Evolutionary conservation across 768 basidiomycete species (phyloP), one percentile per base, ranked within the genome.

Genomic region (Mycena latifolia): DNA sequence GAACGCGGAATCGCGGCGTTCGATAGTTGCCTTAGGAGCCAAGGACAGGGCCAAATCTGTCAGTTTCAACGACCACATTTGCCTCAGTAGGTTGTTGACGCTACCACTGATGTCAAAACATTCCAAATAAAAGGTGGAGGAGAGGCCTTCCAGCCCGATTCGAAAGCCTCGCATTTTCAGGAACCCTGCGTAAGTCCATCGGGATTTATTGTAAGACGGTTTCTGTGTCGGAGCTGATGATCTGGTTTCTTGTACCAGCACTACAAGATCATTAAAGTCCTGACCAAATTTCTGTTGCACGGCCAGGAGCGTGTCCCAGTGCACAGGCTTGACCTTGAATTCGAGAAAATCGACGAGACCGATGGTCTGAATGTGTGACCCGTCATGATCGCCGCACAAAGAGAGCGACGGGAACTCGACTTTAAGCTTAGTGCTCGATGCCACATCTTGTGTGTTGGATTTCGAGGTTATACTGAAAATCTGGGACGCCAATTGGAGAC

Each of bases 241-340:
- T 28, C 88, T 86, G 14, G 86, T 91, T 72, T 92, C 84, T 66
- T 87, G 85, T 33, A 93, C 81, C 53, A 95, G 75, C 8, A 84
- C 78, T 15, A 95, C 77, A 28, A 95, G 81, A 64, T 96, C 94
- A 67, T 92, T 91, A 77, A 95, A 92, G 77, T 96, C 94, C 71
- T 92, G 90, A 8, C 93, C 94, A 63, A 95, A 95, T 73, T 95
- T 95, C 68, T 93, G 92, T 72, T 95, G 94, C 11, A 96, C 91
- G 6, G 86, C 87, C 3, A 96, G 83, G 5, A 95, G 76, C 6
- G 91, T 92, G 73, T 96, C 95, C 88, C 93, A 90, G 71, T 95
- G 89, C 0, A 88, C 87, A 6, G 93, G 92, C 72, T 92, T 94
- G 63, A 96, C 84, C 72, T 86, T 90, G 62, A 93, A 78, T 39